A percentile compares a stretch with the other conserved stretches of the same genome.
phyloP scores from a whole-genome alignment of 108 stramenopile species.

The Stephanodiscus minutulus region DNA sequence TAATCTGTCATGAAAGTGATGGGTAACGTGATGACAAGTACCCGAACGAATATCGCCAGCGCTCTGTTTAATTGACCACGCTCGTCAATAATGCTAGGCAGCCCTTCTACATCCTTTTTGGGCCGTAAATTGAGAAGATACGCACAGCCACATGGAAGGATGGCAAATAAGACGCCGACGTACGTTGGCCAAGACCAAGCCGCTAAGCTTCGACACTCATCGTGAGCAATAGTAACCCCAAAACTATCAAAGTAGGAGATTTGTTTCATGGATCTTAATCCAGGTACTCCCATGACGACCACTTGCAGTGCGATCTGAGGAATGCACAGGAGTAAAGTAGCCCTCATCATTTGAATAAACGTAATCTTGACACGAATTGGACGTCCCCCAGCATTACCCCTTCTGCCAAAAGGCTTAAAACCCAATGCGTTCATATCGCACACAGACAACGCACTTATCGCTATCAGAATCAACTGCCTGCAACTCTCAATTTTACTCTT shows the following conservation, averaged over 20 bases:
- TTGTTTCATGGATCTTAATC: conserved; percentile 2
- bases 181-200: conserved; percentile 12
- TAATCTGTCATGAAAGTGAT: conserved; percentile 23
- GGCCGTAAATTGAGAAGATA: conserved; percentile 38
- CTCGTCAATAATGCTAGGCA: conserved; percentile 35
- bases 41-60: background rate
- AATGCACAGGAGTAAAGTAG: conserved; percentile 11
- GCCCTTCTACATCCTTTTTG: conserved; percentile 22
- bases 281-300: conserved; percentile 19
- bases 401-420: background rate
- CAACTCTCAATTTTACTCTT: conserved; percentile 2
- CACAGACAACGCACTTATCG: conserved; percentile 16
- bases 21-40: conserved; percentile 17
- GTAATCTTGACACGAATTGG: conserved; percentile 21
- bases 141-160: conserved; percentile 18
- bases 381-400: conserved; percentile 3
- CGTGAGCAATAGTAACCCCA: conserved; percentile 3
- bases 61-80: background rate
- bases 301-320: conserved; percentile 31
- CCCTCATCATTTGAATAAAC: conserved; percentile 15
- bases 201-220: conserved; percentile 20
- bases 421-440: background rate
- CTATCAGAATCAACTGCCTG: conserved; percentile 11
- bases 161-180: conserved; percentile 15
- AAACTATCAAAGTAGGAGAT: conserved; percentile 16